phyloP scores from a whole-genome alignment of 2,329 filamentous ascomycete species.

The Zalaria obscura region DNA sequence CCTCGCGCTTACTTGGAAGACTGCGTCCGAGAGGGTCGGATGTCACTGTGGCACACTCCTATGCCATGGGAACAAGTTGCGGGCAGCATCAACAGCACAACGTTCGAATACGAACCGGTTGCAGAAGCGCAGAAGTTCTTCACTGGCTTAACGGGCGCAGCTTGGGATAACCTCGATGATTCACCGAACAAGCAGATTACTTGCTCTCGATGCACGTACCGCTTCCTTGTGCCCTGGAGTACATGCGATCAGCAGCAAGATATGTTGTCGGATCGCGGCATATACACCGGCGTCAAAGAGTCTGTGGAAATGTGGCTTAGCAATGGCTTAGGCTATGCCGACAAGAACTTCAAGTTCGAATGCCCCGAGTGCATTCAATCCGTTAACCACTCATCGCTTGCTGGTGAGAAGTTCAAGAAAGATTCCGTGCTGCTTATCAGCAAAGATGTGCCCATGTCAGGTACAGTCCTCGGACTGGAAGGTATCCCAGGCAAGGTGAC shows the following conservation, averaged over 20 bases:
- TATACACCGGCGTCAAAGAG: not conserved
- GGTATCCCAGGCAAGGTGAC: slow-evolving; percentile 34
- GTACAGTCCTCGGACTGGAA: slow-evolving; percentile 45
- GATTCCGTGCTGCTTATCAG: slow-evolving; percentile 39
- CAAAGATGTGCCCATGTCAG: slow-evolving; percentile 44
- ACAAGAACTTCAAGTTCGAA: slow-evolving; percentile 35
- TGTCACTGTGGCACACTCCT: slow-evolving; percentile 44
- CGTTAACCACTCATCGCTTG: slow-evolving; percentile 44
- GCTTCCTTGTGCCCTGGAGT: slow-evolving; percentile 45
- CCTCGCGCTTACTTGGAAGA: slow-evolving; percentile 63
- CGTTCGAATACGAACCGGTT: slow-evolving; percentile 42
- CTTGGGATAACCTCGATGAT: slow-evolving; percentile 49
- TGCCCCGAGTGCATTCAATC: slow-evolving; percentile 39
- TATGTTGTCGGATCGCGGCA: not conserved
- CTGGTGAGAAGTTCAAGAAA: slow-evolving; percentile 45
- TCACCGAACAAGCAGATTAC: slow-evolving; percentile 29
- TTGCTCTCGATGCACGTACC: slow-evolving; percentile 41
- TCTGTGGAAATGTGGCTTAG: slow-evolving; percentile 16
- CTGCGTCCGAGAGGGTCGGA: slow-evolving; percentile 44
- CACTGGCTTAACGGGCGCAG: slow-evolving; percentile 29
- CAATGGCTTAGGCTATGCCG: slow-evolving; percentile 44
- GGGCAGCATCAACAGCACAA: slow-evolving; percentile 40
- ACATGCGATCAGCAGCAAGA: slow-evolving; percentile 12
- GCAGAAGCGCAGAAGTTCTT: slow-evolving; percentile 33
- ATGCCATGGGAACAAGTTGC: slow-evolving; percentile 54